Base-by-base conservation (phyloP, 805 yeast genomes). In the Candida silvicultrix region DNA sequence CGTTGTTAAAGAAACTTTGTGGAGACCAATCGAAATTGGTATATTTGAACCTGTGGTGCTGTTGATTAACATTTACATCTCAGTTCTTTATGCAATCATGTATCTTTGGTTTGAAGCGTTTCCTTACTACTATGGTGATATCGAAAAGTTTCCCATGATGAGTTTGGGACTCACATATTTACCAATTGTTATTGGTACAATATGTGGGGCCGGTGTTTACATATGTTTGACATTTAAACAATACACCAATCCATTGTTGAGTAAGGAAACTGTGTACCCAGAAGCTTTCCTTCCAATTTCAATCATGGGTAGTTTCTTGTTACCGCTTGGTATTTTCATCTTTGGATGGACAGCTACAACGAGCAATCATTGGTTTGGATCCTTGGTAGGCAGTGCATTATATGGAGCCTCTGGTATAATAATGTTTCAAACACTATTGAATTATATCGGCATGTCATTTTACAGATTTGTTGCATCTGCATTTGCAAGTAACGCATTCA, bases 401-500 rank as follows among this genome's bases (percentile, higher is more conserved):
- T 73, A 68, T 51, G 64, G 68, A 1, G 49, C 58, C 8, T 70
- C 74, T 19, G 65, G 67, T 1, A 74, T 75, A 55, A 69, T 76
- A 41, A 71, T 80, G 40, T 81, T 81, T 69, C 78, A 77, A 51
- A 77, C 83, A 7, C 70, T 78, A 42, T 62, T 81, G 41, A 79
- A 77, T 58, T 81, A 81, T 55, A 64, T 81, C 47, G 77, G 80
- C 38, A 83, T 80, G 58, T 68, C 83, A 40, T 81, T 78, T 57
- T 69, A 78, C 23, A 59, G 69, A 39, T 75, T 68, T 50, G 80
- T 84, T 11, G 86, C 86, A 4, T 75, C 83, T 10, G 84, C 84
- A 2, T 69, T 83, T 52, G 85, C 89, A 2, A 86, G 80, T 12
- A 83, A 82, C 60, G 77, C 88, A 0, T 71, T 85, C 53, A 62